Percentiles rank a stretch among this genome's conserved stretches.
These are phyloP conservation scores for Penicillium chermesinum DNA, from an alignment of 495 filamentous ascomycete species.

Conservation along the genomic window DNA sequence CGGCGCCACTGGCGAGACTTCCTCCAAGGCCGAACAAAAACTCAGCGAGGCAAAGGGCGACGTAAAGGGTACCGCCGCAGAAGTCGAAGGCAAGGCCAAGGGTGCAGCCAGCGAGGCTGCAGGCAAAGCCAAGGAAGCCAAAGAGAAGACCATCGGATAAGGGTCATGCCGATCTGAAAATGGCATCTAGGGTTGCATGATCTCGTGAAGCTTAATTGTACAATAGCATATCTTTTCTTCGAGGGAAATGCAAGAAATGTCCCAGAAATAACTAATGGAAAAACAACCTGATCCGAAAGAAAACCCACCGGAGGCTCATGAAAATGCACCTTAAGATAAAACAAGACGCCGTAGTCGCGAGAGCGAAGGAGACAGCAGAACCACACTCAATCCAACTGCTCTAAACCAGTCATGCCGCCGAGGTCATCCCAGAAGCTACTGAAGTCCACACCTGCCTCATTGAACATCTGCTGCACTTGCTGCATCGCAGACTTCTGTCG, in stretches of 20 bases:
- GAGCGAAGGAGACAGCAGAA: too few relatives aligned
- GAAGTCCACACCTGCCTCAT: conserved; percentile 66
- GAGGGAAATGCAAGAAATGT: conserved; percentile 16
- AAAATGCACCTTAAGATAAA: background rate
- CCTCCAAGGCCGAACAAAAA: conserved; percentile 38
- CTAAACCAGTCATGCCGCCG: conserved; percentile 60
- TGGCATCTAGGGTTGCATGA: background rate
- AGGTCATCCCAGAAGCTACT: conserved; percentile 67
- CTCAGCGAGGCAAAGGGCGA: conserved; percentile 38
- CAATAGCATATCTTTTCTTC: background rate
- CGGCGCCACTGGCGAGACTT: conserved; percentile 24
- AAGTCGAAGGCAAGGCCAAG: conserved; percentile 39
- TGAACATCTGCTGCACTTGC: conserved; percentile 65
- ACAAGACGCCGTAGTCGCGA: background rate
- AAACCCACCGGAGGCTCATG: background rate
- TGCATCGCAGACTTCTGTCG: conserved; percentile 59
- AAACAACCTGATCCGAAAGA: background rate
- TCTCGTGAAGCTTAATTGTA: background rate
- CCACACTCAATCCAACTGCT: conserved; percentile 12
- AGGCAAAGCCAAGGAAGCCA: conserved; percentile 30
- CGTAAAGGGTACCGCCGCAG: conserved; percentile 37
- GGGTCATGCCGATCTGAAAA: background rate
- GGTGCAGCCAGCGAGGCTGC: conserved; percentile 36
- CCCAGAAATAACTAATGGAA: background rate
- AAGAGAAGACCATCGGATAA: background rate